These are phyloP conservation scores for Claviceps spartinae DNA, from an alignment of 2,329 filamentous ascomycete species.

Conservation along the genomic window DNA sequence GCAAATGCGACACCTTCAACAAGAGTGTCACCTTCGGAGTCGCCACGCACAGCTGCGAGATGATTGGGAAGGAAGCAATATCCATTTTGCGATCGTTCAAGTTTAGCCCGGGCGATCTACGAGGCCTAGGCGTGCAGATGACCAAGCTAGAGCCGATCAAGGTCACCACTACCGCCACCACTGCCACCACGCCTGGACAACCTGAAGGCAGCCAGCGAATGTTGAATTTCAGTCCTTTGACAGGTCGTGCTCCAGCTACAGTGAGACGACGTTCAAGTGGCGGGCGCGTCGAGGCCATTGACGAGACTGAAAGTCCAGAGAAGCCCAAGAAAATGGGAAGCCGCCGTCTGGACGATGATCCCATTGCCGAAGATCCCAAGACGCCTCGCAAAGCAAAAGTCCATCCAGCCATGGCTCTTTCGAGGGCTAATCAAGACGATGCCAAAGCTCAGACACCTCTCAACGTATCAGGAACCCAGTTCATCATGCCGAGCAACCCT, in stretches of 20 bases:
- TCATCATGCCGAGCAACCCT: slow-evolving; percentile 72
- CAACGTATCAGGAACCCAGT: slow-evolving; percentile 79
- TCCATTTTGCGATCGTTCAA: slow-evolving; percentile 68
- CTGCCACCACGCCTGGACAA: slow-evolving; percentile 6
- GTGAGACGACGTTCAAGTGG: slow-evolving; percentile 22
- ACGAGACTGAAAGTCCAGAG: slow-evolving; percentile 29
- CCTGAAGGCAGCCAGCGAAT: slow-evolving; percentile 66
- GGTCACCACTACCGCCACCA: slow-evolving; percentile 15
- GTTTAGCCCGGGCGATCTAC: slow-evolving; percentile 82
- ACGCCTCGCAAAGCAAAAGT: slow-evolving; percentile 38
- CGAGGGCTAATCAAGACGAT: slow-evolving; percentile 35
- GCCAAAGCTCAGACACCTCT: slow-evolving; percentile 50
- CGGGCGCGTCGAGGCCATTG: slow-evolving; percentile 32
- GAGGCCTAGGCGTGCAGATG: slow-evolving; percentile 85
- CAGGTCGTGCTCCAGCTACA: slow-evolving; percentile 21
- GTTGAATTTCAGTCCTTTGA: slow-evolving; percentile 54
- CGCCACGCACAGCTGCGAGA: slow-evolving; percentile 60
- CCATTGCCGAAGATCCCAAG: slow-evolving; percentile 40
- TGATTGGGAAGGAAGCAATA: slow-evolving; percentile 71
- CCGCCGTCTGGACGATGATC: slow-evolving; percentile 27
- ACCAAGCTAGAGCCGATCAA: slow-evolving; percentile 80
- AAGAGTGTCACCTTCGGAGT: slow-evolving; percentile 76
- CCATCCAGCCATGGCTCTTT: slow-evolving; percentile 40
- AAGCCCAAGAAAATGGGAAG: slow-evolving; percentile 18
- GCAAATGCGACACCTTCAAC: slow-evolving; percentile 88